These are phyloP conservation scores for Aspergillus coremiiformis DNA, from an alignment of 495 filamentous ascomycete genomes.

Conservation along the genomic window DNA sequence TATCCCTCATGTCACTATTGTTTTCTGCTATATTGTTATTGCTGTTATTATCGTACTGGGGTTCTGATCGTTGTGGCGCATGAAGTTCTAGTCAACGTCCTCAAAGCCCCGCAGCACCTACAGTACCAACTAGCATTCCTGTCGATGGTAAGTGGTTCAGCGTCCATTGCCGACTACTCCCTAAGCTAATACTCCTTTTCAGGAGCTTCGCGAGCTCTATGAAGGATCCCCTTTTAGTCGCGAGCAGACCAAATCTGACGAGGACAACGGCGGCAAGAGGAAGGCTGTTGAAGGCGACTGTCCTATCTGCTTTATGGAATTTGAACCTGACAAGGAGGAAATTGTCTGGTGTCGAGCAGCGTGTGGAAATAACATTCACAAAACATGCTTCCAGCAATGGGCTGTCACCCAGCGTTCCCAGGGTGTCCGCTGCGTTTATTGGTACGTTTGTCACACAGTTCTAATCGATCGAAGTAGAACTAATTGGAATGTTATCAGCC, in stretches of 20 bases:
- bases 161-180: background rate
- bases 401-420: slow-evolving; percentile 43
- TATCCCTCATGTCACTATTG: background rate
- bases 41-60: too few relatives aligned
- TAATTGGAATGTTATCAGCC: slow-evolving; percentile 26
- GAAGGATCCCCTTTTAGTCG: slow-evolving; percentile 27
- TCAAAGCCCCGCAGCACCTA: slow-evolving; percentile 55
- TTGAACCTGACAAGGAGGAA: slow-evolving; percentile 47
- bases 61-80: slow-evolving; percentile 14
- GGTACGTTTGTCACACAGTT: slow-evolving; percentile 29
- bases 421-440: slow-evolving; percentile 61
- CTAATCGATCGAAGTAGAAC: background rate
- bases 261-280: slow-evolving; percentile 39
- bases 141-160: slow-evolving; percentile 34
- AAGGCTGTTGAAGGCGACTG: slow-evolving; percentile 67
- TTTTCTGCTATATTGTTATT: too few relatives aligned
- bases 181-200: background rate
- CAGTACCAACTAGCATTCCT: slow-evolving; percentile 72
- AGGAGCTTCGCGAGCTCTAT: slow-evolving; percentile 53
- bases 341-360: slow-evolving; percentile 65
- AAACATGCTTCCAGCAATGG: slow-evolving; percentile 66
- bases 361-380: slow-evolving; percentile 76
- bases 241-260: slow-evolving; percentile 11
- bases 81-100: slow-evolving; percentile 55
- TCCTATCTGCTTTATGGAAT: slow-evolving; percentile 69